A percentile compares a stretch with the other conserved stretches of the same genome.
Conservation (phyloP, 176 grass and related monocot species). For the Pharus latifolius region DNA sequence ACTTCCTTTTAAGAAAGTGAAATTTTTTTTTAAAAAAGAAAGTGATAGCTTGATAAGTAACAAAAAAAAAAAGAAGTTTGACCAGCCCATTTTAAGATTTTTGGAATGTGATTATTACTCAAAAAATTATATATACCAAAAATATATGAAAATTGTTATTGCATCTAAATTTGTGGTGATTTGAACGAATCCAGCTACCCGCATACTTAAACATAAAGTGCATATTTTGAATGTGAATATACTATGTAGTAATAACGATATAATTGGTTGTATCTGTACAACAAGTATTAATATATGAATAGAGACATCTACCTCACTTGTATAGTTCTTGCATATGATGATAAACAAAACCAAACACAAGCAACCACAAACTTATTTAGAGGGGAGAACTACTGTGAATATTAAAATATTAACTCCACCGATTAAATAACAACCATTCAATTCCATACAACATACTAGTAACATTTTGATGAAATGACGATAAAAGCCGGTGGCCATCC, state of each 20-base stretch:
- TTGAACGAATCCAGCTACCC: neutral
- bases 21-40: neutral
- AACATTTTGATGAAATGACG: neutral
- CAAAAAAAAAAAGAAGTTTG: too few species aligned
- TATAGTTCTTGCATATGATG: neutral
- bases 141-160: too few species aligned
- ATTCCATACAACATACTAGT: neutral
- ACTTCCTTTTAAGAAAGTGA: neutral
- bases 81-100: neutral
- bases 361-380: neutral
- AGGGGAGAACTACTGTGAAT: neutral
- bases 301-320: slow-evolving; percentile 29
- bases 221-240: neutral
- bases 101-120: too few species aligned
- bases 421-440: neutral
- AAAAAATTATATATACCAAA: too few species aligned
- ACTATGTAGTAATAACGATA: slow-evolving; percentile 12
- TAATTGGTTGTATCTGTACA: neutral
- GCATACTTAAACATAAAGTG: neutral
- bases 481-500: too few species aligned
- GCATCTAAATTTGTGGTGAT: neutral
- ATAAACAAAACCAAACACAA: neutral
- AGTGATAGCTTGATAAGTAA: too few species aligned
- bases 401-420: neutral
- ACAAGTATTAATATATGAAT: neutral